Base-by-base conservation (phyloP, 768 basidiomycete species). In the Trametopsis cervina region DNA sequence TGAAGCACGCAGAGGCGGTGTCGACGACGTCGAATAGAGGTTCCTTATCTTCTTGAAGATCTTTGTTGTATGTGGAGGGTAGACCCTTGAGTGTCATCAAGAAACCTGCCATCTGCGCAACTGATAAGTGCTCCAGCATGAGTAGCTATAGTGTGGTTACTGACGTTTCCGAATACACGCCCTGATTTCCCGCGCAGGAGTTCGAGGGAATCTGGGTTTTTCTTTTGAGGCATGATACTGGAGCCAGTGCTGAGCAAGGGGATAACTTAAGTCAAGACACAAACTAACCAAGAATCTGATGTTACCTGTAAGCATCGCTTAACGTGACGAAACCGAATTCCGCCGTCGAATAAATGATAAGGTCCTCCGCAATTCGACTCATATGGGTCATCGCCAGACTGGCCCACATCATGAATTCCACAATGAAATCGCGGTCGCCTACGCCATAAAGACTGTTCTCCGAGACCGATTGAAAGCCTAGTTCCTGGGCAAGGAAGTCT, bases 161-260 rank as follows among this genome's bases (percentile, higher is more conserved):
- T 56, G 60, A 88, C 91, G 60, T 91, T 84, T 49, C 96, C 96
- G 67, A 97, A 95, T 18, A 95, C 76, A 22, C 96, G 83, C 4
- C 96, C 96, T 25, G 88, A 79, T 67, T 99, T 99, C 57, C 96
- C 96, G 49, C 96, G 83, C 49, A 99, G 73, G 18, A 99, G 74
- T 66, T 99, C 96, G 46, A 96, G 71, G 9, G 95, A 97, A 64
- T 98, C 96, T 0, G 94, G 90, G 61, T 97, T 97, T 70, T 98
- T 99, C 72, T 99, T 98, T 63, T 98, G 96, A 4, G 96, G 96
- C 96, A 99, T 99, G 63, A 99, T 97, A 56, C 94, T 97, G 35
- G 94, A 97, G 5, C 96, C 96, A 38, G 96, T 99, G 63, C 93
- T 97, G 55, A 7, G 35, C 23, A 15, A n/a, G 23, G 20, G 4